phyloP scores from a whole-genome alignment of 1,139 yeast genomes.

The Saccharomyces hybrid region DNA sequence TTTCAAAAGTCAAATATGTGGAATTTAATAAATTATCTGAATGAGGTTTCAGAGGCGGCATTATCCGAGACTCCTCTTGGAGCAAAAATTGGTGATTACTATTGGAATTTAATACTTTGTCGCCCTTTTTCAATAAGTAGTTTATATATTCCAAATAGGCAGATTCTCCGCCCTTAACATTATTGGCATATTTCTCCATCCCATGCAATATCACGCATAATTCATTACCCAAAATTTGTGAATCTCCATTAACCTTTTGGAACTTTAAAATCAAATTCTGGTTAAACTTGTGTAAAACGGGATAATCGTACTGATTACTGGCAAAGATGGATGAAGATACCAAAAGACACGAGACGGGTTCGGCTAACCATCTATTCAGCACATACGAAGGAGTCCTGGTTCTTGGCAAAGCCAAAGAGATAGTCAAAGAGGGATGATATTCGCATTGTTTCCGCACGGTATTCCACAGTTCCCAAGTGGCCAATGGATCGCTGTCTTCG shows the following conservation, averaged over 20 bases:
- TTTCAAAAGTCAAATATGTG: conserved; percentile 63
- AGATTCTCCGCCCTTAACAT: conserved; percentile 37
- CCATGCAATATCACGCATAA: conserved; percentile 37
- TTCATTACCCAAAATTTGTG: conserved; percentile 20
- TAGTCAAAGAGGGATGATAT: conserved; percentile 43
- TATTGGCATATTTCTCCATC: conserved; percentile 34
- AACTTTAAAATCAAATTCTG: conserved; percentile 35
- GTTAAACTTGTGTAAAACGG: conserved; percentile 50
- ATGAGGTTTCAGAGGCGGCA: conserved; percentile 67
- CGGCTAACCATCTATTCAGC: conserved; percentile 53
- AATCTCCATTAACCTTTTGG: conserved; percentile 27
- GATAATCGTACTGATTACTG: conserved; percentile 49
- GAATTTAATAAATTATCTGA: conserved; percentile 45
- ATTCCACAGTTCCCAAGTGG: conserved; percentile 69
- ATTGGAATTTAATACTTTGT: conserved; percentile 12
- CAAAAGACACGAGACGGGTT: conserved; percentile 51
- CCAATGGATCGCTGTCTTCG: conserved; percentile 43
- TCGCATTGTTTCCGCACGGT: conserved; percentile 47
- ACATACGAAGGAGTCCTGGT: conserved; percentile 41
- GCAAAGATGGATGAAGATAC: conserved; percentile 48
- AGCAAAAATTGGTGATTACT: conserved; percentile 1
- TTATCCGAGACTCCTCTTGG: conserved; percentile 16
- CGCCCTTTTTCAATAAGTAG: conserved; percentile 38
- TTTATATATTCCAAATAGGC: conserved; percentile 48
- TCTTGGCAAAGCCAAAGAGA: conserved; percentile 51